Base-by-base conservation (phyloP, 2,329 filamentous ascomycete genomes). In the Epichloe coenophiala region DNA sequence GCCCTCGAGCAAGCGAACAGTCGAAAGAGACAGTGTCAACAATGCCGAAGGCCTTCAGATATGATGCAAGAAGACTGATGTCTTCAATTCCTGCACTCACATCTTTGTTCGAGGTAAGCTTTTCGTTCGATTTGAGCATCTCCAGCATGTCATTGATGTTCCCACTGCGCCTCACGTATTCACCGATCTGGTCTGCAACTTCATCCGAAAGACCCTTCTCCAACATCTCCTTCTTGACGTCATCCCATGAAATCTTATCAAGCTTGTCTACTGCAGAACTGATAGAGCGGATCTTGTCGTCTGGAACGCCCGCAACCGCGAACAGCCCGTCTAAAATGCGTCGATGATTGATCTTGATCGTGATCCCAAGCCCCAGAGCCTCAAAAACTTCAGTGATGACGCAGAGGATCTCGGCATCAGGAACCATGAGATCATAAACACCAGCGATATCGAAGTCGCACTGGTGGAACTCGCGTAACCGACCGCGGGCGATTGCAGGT, bases 371-470 rank as follows among this genome's bases (percentile, higher is more conserved):
- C 47, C 81, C 84, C 37, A 96, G 73, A 45, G 78, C 79, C 58
- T 91, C 80, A 61, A 96, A 95, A 40, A 95, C 85, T 64, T 96
- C 89, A 60, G 80, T 82, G 51, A 87, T 80, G 57, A 96, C 89
- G 52, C 85, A 78, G 59, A 97, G 71, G 53, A 95, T 84, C 70
- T 96, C 90, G 38, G 89, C 86, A 63, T 96, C 91, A 51, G 90
- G 88, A 27, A 95, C 77, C 89, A 96, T 95, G 49, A 87, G 71
- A 64, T 95, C 91, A 71, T 88, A 94, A 40, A 72, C 74, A 54
- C 90, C 89, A 12, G 90, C 90, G 69, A 96, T 91, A 64, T 96
- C 90, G 63, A 96, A 94, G 70, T 97, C 91, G 71, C 90, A 96
- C 69, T 96, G 90, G 72, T 94, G 95, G 68, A 95, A 95, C 69